Base-by-base conservation (phyloP, 139 green algal genomes). In the Yamagishiella unicocca region DNA sequence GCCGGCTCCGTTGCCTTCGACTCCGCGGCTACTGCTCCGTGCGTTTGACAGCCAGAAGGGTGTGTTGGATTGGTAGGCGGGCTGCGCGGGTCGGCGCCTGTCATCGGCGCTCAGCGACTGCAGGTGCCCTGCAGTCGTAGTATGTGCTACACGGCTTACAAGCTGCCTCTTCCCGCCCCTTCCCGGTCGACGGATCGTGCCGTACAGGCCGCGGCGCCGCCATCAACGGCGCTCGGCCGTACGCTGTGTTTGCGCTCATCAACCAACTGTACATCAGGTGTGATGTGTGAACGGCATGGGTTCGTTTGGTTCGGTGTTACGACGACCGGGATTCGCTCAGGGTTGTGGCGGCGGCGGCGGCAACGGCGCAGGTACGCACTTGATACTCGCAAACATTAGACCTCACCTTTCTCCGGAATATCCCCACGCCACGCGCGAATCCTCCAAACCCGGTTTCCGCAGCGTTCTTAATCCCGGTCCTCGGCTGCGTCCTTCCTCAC, bases 251-350 rank as follows among this genome's bases (percentile, higher is more conserved):
- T 25, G 76, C 76, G 7, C 54, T 84, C 35, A 84, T 84, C 54
- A 71, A 84, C 54, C 76, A 82, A 46, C 74, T 82, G 9, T 82
- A 82, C 74, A 82, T 82, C 31, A 45, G 74, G 74, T 82, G 33
- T 0, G 74, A n/a, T n/a, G n/a, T 31, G 50, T 12, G 50, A 25
- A 58, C 50, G 50, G 50, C 50, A 25, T 58, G 14, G 12, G 50
- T 17, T 12, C 50, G 17, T 58, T 58, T 58, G 50, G 50, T 58
- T 12, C 50, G 17, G 14, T 25, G 17, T 58, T 58, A 17, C 14
- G 50, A 12, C 17, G 50, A 58, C 12, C 50, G 50, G 12, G 50
- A 58, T 17, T 58, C n/a, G n/a, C n/a, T n/a, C n/a, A n/a, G n/a
- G n/a, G n/a, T n/a, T n/a, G n/a, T n/a, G n/a, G n/a, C n/a, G n/a